A percentile compares a stretch with the other conserved stretches of the same genome.
Evolutionary conservation across 768 basidiomycete species (phyloP).

Genomic region (Mycena sanguinolenta): DNA sequence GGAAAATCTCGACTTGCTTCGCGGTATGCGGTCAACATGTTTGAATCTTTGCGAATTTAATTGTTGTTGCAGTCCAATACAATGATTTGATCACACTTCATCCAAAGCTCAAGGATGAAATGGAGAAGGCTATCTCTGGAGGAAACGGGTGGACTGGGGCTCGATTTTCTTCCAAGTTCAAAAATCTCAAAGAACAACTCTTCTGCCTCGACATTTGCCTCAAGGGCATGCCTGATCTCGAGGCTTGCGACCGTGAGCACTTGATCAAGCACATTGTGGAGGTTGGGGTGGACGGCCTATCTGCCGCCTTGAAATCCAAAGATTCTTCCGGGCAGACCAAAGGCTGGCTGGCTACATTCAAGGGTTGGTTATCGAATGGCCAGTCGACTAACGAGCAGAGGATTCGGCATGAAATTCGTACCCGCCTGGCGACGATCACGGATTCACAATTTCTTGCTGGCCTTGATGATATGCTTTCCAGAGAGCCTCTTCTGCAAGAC

Average conservation of each 20-base stretch:
- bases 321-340: conserved; percentile 20
- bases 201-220: conserved; percentile 28
- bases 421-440: background rate
- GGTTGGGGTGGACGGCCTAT: conserved; percentile 19
- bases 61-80: conserved; percentile 12
- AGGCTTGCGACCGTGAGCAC: conserved; percentile 31
- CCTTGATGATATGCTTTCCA: conserved; percentile 26
- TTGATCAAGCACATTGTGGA: conserved; percentile 25
- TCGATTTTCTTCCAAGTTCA: conserved; percentile 25
- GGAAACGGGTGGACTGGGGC: no score
- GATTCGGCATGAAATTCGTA: conserved; percentile 19
- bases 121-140: conserved; percentile 8
- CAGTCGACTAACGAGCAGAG: conserved; percentile 5
- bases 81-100: conserved; percentile 15
- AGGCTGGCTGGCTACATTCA: background rate
- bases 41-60: background rate
- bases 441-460: conserved; percentile 29
- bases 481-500: conserved; percentile 33
- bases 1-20: conserved; percentile 20
- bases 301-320: conserved; percentile 4
- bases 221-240: conserved; percentile 23
- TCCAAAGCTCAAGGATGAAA: conserved; percentile 25
- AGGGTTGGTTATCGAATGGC: conserved; percentile 12
- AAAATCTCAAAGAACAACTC: conserved; percentile 32
- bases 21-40: conserved; percentile 11